Evolutionary conservation across 495 filamentous ascomycete genomes (phyloP), one percentile per base, ranked within the genome.

Genomic region (Ramalina intermedia): DNA sequence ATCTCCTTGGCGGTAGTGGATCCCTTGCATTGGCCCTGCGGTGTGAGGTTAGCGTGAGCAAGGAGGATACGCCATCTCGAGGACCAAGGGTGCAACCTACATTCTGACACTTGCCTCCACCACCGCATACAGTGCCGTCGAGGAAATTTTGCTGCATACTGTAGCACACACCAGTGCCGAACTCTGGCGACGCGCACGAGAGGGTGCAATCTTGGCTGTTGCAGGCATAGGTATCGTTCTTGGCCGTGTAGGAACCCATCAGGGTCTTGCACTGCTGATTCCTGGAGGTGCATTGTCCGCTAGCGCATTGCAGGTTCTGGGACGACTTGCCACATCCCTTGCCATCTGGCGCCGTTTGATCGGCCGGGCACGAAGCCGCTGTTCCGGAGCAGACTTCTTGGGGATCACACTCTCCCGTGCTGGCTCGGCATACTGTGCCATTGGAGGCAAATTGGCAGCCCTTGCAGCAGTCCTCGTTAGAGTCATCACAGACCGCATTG

Each of bases 201-300:
- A 96, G 66, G 44, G 69, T 70, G 63, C 91, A 98, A 33, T 78
- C 81, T 44, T 69, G 70, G 49, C 63, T 69, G 45, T 83, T 78
- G 64, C 93, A 96, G 11, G 89, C 85, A 56, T 78, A 84, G 8
- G 87, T 93, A 55, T 84, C 76, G 64, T 87, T 93, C 57, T 71
- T 79, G 51, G 75, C 73, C 2, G 79, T 79, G 45, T 82, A 75
- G n/a, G 71, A 75, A 37, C 87, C 91, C 73, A 96, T 84, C 24
- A 94, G 69, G 7, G 79, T 82, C 59, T 82, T 81, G 69, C 91
- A 98, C 64, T 98, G 91, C 55, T 79, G 73, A 60, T 95, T 79
- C 50, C 93, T 81, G 48, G 84, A 91, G 41, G 91, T 98, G 63
- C 91, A 98, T 62, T 95, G 91, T 18, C 91, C 91, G 42, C 84